These are phyloP conservation scores for Eucalyptus curtisii DNA, from an alignment of 345 rosid genomes.

Conservation along the genomic window DNA sequence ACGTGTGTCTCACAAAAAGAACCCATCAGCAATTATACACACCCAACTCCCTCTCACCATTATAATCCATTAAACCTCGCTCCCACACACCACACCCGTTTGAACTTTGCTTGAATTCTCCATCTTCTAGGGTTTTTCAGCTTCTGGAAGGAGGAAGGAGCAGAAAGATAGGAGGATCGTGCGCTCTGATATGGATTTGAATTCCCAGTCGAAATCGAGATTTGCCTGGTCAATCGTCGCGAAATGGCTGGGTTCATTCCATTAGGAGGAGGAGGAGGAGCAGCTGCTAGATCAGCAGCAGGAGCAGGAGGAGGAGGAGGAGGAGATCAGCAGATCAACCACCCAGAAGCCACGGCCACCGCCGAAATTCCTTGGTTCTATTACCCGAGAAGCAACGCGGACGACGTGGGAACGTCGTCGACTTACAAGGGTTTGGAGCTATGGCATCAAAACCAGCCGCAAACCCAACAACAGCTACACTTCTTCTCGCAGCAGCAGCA, in stretches of 20 bases:
- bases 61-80: not conserved
- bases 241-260: conserved; percentile 35
- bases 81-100: not conserved
- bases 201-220: not conserved
- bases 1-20: not conserved
- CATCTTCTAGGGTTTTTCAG: not conserved
- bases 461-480: not conserved
- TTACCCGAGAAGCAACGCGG: not conserved
- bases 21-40: not conserved
- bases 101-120: not conserved
- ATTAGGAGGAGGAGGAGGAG: conserved; percentile 7
- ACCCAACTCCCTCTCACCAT: not conserved
- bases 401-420: not conserved
- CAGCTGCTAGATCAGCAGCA: not conserved
- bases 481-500: conserved; percentile 4
- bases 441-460: not conserved
- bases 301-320: not conserved
- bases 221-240: not conserved
- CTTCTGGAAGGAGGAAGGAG: not conserved
- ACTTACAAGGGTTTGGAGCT: not conserved
- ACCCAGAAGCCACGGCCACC: not conserved
- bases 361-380: not conserved
- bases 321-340: not conserved
- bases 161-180: not conserved
- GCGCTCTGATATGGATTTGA: not conserved